Percentiles rank a stretch among this genome's conserved stretches.
phyloP scores from a whole-genome alignment of 306 rosid genomes.

The Begonia fuchsioides region DNA sequence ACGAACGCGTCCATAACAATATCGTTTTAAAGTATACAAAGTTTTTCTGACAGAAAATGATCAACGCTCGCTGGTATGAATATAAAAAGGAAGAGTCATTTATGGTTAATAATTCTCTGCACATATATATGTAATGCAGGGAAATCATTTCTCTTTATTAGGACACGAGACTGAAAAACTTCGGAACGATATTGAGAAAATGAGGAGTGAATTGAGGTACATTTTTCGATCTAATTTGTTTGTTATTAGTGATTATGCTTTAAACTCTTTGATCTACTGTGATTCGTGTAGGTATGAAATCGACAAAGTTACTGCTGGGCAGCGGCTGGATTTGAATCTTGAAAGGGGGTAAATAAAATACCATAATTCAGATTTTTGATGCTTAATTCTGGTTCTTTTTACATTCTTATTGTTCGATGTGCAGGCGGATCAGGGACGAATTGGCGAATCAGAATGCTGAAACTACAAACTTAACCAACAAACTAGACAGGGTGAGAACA shows the following conservation, averaged over 20 bases:
- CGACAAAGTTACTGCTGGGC: constrained; percentile 89
- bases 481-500: constrained; percentile 74
- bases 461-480: constrained; percentile 72
- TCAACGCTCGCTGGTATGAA: neutral
- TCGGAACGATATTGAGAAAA: constrained; percentile 79
- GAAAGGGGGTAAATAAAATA: constrained; percentile 57
- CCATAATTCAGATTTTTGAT: neutral
- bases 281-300: constrained; percentile 59
- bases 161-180: constrained; percentile 92
- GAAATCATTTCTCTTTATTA: constrained; percentile 77
- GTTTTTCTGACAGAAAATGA: too few species aligned
- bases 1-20: too few species aligned
- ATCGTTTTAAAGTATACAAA: too few species aligned
- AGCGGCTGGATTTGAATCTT: constrained; percentile 90
- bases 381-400: too few species aligned
- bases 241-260: neutral
- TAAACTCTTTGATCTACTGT: constrained; percentile 11
- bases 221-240: constrained; percentile 1
- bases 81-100: neutral
- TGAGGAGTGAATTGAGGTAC: constrained; percentile 86
- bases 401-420: constrained; percentile 1
- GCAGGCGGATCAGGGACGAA: constrained; percentile 91
- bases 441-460: constrained; percentile 73
- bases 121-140: constrained; percentile 32
- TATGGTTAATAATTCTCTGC: constrained; percentile 4